These are phyloP conservation scores for Dactylellina cionopaga DNA, from an alignment of 2,329 filamentous ascomycete genomes.

Conservation along the genomic window DNA sequence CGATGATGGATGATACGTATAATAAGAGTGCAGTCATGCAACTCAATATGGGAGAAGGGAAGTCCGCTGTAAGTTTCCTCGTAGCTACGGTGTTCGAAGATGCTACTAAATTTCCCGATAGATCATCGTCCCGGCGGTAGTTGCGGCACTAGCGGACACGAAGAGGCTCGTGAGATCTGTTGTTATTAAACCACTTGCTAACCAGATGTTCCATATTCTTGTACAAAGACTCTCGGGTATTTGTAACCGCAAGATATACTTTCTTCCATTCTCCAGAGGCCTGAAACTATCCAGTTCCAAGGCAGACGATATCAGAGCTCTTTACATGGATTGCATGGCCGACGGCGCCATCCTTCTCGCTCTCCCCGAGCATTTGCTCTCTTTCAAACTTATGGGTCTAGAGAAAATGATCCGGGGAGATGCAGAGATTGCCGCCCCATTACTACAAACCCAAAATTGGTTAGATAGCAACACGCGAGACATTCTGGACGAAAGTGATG, in stretches of 20 bases:
- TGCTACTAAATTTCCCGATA: not conserved
- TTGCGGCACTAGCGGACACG: constrained; percentile 66
- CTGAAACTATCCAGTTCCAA: constrained; percentile 59
- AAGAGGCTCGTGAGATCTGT: constrained; percentile 68
- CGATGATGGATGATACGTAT: constrained; percentile 66
- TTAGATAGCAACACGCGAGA: constrained; percentile 65
- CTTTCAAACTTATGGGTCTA: constrained; percentile 71
- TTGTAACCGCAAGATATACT: constrained; percentile 66
- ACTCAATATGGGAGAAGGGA: constrained; percentile 77
- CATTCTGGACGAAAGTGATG: constrained; percentile 73
- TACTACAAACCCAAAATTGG: constrained; percentile 63
- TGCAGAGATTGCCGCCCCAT: constrained; percentile 56
- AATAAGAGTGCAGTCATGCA: constrained; percentile 69
- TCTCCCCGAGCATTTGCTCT: constrained; percentile 73
- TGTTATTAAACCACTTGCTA: constrained; percentile 70
- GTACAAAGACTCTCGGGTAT: constrained; percentile 67
- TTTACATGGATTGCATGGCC: constrained; percentile 64
- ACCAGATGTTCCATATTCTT: constrained; percentile 71
- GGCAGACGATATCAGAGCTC: constrained; percentile 59
- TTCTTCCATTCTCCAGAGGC: constrained; percentile 70
- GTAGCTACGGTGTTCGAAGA: not conserved
- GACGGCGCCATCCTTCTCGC: constrained; percentile 69
- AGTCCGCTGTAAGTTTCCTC: constrained; percentile 65
- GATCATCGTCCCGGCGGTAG: constrained; percentile 74
- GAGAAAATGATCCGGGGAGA: constrained; percentile 60